Evolutionary conservation across 2,329 filamentous ascomycete species (phyloP).

Genomic region (Epichloe coenophiala): DNA sequence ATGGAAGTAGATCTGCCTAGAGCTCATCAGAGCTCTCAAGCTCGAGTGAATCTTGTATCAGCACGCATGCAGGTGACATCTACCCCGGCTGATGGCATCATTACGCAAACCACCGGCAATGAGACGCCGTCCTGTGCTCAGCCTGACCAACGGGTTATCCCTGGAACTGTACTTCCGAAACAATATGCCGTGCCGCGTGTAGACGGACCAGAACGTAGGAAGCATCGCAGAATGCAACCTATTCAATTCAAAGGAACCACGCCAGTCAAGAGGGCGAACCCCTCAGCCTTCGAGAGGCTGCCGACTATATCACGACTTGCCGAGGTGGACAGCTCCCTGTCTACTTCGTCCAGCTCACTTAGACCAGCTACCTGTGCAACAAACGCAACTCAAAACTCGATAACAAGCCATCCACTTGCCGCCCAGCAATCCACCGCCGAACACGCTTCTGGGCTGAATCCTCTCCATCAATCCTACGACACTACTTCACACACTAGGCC

Average conservation of each 20-base stretch:
- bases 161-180: constrained; percentile 7
- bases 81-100: constrained; percentile 2
- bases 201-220: constrained; percentile 1
- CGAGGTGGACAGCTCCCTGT: constrained; percentile 13
- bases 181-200: not conserved
- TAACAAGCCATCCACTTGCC: not conserved
- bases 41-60: constrained; percentile 14
- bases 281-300: constrained; percentile 6
- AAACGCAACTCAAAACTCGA: constrained; percentile 1
- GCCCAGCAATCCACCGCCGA: not conserved
- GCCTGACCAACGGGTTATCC: constrained; percentile 12
- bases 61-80: constrained; percentile 8
- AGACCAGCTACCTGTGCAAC: constrained; percentile 13
- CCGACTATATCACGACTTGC: constrained; percentile 10
- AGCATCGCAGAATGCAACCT: constrained; percentile 13
- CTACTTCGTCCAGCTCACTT: constrained; percentile 17
- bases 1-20: constrained; percentile 20
- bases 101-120: constrained; percentile 8
- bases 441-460: not conserved
- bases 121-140: constrained; percentile 22
- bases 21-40: constrained; percentile 9
- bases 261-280: not conserved
- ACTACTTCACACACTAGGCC: not conserved
- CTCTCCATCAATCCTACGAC: not conserved
- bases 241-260: constrained; percentile 11